These are phyloP conservation scores for Ramaria rubella DNA, from an alignment of 768 basidiomycete genomes.

Conservation along the genomic window DNA sequence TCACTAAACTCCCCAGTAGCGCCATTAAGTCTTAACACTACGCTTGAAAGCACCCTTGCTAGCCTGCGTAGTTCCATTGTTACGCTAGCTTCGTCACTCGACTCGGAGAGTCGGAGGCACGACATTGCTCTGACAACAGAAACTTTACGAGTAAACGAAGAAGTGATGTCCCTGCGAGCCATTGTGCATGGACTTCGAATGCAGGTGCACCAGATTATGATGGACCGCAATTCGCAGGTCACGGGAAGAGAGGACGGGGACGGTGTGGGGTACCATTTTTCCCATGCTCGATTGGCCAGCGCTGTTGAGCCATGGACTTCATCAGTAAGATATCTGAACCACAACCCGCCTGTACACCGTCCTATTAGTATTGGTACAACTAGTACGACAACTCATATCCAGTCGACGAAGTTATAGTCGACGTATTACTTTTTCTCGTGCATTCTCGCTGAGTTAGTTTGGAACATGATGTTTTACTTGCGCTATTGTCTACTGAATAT, in stretches of 20 bases:
- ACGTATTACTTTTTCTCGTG: background rate
- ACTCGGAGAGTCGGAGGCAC: conserved; percentile 53
- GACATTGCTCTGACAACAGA: conserved; percentile 69
- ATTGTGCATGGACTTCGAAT: conserved; percentile 71
- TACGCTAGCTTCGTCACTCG: conserved; percentile 51
- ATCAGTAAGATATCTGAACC: conserved; percentile 5
- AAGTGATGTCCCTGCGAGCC: conserved; percentile 61
- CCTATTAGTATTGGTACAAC: conserved; percentile 5
- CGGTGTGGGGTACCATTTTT: background rate
- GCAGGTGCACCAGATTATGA: conserved; percentile 67
- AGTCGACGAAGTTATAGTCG: conserved; percentile 7
- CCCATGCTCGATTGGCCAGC: background rate
- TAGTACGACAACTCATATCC: conserved; percentile 1
- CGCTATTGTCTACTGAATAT: background rate
- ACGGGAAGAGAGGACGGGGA: conserved; percentile 37
- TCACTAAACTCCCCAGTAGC: conserved; percentile 36
- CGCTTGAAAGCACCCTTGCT: conserved; percentile 54
- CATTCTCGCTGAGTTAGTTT: background rate
- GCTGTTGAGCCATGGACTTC: background rate
- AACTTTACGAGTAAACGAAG: conserved; percentile 63
- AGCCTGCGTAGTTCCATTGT: conserved; percentile 56
- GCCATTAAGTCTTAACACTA: conserved; percentile 55
- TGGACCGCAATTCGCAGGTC: conserved; percentile 61
- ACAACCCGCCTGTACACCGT: conserved; percentile 3
- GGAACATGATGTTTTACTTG: background rate